Evolutionary conservation across 2,329 filamentous ascomycete genomes (phyloP).

Genomic region (Colletotrichum sidae): DNA sequence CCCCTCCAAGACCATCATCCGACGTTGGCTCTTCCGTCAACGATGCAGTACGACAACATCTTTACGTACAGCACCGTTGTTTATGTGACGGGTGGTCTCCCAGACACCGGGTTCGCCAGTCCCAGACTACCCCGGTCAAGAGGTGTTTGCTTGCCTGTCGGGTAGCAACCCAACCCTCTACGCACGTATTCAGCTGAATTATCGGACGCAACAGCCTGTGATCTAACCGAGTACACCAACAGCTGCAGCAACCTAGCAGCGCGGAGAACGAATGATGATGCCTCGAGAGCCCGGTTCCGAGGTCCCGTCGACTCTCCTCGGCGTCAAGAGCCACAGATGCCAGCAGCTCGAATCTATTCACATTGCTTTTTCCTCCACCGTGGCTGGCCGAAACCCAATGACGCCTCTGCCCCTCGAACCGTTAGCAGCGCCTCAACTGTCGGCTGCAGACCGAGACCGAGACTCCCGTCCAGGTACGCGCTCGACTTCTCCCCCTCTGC

Average conservation of each 20-base stretch:
- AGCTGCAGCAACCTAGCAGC: neutral
- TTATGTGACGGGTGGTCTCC: neutral
- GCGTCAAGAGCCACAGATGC: too few species aligned
- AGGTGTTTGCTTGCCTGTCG: too few species aligned
- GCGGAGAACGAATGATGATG: constrained; percentile 5
- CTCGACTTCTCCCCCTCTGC: neutral
- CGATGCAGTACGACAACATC: too few species aligned
- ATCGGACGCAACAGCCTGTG: too few species aligned
- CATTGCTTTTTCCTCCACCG: constrained; percentile 4
- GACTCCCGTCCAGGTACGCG: too few species aligned
- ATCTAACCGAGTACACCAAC: too few species aligned
- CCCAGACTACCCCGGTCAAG: too few species aligned
- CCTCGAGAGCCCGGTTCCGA: neutral
- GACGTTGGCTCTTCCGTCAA: neutral
- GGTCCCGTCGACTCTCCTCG: too few species aligned
- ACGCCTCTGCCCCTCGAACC: neutral
- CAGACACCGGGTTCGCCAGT: constrained; percentile 10
- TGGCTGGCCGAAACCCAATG: neutral
- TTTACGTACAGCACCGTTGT: too few species aligned
- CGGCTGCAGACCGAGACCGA: constrained; percentile 24
- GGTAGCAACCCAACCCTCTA: too few species aligned
- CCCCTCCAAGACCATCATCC: constrained; percentile 10
- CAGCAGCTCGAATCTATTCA: too few species aligned
- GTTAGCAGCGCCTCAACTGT: constrained; percentile 30
- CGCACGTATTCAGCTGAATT: too few species aligned